phyloP scores from a whole-genome alignment of 768 basidiomycete genomes.

The Lenzites betulinus region DNA sequence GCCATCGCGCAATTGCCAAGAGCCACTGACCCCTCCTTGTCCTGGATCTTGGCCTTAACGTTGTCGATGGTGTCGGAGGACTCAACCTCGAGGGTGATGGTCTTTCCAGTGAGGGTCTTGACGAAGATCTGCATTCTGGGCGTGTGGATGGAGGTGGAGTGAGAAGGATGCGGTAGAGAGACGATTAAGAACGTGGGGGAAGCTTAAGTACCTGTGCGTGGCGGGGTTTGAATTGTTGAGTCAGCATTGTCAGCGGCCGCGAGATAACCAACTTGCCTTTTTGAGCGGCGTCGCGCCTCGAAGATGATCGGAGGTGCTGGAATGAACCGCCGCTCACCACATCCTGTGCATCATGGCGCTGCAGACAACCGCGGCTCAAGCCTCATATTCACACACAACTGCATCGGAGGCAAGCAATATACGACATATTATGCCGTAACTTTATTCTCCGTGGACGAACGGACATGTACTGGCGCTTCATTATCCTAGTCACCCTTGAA shows the following conservation, averaged over 20 bases:
- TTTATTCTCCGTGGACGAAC: no score
- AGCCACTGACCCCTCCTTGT: conserved; percentile 72
- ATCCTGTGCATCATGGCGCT: conserved; percentile 6
- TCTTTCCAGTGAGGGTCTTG: conserved; percentile 72
- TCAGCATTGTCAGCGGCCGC: conserved; percentile 10
- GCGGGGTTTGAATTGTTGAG: conserved; percentile 26
- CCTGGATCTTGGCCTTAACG: conserved; percentile 83
- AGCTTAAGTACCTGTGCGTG: conserved; percentile 16
- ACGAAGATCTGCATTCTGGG: conserved; percentile 53
- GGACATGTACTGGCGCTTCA: no score
- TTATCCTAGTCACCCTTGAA: no score
- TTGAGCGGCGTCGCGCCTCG: conserved; percentile 5
- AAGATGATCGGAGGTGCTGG: conserved; percentile 17
- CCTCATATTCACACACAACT: no score
- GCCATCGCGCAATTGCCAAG: neutral
- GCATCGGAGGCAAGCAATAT: no score
- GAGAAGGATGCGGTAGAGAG: neutral
- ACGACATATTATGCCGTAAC: no score
- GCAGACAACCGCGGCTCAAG: no score
- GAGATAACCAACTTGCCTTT: conserved; percentile 6
- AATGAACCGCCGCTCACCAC: conserved; percentile 7
- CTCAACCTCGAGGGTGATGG: conserved; percentile 75
- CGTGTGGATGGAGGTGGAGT: neutral
- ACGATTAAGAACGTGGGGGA: conserved; percentile 9
- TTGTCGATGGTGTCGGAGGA: conserved; percentile 72